These are phyloP conservation scores for Penicillium herquei DNA, from an alignment of 495 filamentous ascomycete genomes.

Conservation along the genomic window DNA sequence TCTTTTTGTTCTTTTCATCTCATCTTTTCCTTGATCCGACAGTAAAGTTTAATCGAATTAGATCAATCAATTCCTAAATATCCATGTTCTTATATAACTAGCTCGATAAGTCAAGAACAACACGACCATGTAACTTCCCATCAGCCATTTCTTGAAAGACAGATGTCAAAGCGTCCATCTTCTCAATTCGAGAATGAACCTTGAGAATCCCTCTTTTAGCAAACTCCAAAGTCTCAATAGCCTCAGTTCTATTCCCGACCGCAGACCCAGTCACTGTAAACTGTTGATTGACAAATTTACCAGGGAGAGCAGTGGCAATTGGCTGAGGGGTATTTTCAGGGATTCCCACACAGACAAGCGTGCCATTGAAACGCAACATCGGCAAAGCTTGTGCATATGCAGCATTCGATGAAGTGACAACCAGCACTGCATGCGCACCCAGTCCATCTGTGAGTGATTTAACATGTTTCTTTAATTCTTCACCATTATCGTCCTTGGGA, in stretches of 20 bases:
- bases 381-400: conserved; percentile 61
- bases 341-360: conserved; percentile 65
- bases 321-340: conserved; percentile 59
- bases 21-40: too few species aligned
- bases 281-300: conserved; percentile 49
- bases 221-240: conserved; percentile 65
- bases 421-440: conserved; percentile 62
- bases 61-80: too few species aligned
- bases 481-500: conserved; percentile 44
- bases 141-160: conserved; percentile 61
- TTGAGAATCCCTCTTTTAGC: conserved; percentile 61
- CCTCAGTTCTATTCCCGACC: conserved; percentile 64
- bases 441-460: conserved; percentile 58
- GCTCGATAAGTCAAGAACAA: conserved; percentile 57
- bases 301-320: conserved; percentile 56
- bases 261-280: conserved; percentile 58
- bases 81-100: neutral
- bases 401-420: conserved; percentile 62
- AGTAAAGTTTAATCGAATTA: too few species aligned
- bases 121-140: conserved; percentile 55
- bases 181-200: conserved; percentile 55
- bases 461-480: conserved; percentile 52
- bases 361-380: conserved; percentile 63
- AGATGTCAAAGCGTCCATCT: conserved; percentile 60
- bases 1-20: too few species aligned